phyloP scores from a whole-genome alignment of 2,329 filamentous ascomycete species.

The Fonsecaea erecta region DNA sequence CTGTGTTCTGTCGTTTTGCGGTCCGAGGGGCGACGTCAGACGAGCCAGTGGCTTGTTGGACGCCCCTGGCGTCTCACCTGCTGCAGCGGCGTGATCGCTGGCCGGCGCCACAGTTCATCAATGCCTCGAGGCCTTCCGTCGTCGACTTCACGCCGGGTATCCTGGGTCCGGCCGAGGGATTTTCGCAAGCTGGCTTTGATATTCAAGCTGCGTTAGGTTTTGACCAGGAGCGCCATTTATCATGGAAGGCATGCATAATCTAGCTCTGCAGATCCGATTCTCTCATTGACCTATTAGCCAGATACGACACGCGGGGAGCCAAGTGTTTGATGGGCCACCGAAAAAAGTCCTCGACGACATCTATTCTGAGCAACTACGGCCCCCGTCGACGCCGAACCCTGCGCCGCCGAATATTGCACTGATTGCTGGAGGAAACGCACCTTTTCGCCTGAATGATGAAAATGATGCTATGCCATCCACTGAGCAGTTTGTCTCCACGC shows the following conservation, averaged over 20 bases:
- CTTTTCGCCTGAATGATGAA: constrained; percentile 11
- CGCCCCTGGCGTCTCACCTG: constrained; percentile 22
- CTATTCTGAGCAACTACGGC: constrained; percentile 1
- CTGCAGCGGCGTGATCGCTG: constrained; percentile 21
- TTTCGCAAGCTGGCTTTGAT: constrained; percentile 21
- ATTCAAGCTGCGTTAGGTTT: constrained; percentile 23
- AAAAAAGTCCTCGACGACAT: constrained; percentile 13
- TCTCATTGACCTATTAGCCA: not conserved
- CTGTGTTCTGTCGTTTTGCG: constrained; percentile 26
- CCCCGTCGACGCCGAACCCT: not conserved
- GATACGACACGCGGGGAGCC: constrained; percentile 19
- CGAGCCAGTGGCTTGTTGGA: constrained; percentile 20
- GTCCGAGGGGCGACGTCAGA: constrained; percentile 8
- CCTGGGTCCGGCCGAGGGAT: constrained; percentile 27
- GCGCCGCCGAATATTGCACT: constrained; percentile 25
- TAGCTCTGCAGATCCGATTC: not conserved
- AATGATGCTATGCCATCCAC: constrained; percentile 1
- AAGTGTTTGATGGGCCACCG: constrained; percentile 22
- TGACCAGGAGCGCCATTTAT: constrained; percentile 20
- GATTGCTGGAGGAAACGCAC: constrained; percentile 10
- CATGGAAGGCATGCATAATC: constrained; percentile 20
- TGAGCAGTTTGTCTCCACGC: constrained; percentile 10
- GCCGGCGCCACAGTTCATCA: constrained; percentile 16
- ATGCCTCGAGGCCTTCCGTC: constrained; percentile 13
- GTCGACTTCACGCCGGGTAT: constrained; percentile 18